Evolutionary conservation across 495 filamentous ascomycete species (phyloP).

Genomic region (Neurospora africana): DNA sequence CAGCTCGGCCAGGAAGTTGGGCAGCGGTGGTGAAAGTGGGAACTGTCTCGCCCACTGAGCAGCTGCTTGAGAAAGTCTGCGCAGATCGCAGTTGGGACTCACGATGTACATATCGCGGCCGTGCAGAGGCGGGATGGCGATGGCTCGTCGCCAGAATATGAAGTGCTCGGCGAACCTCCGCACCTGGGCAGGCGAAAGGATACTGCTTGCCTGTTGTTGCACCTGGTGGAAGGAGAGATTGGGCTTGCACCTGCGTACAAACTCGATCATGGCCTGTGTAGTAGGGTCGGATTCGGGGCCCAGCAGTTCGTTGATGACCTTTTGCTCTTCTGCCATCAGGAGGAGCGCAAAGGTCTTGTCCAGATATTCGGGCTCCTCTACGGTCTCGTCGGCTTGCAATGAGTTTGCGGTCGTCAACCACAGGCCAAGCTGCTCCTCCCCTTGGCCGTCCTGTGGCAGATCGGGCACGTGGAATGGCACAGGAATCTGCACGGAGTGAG

Average conservation of each 20-base stretch:
- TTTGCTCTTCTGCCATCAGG: conserved; percentile 71
- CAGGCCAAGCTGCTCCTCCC: conserved; percentile 54
- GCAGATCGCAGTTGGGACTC: conserved; percentile 79
- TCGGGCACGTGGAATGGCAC: conserved; percentile 64
- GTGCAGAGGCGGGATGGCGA: conserved; percentile 84
- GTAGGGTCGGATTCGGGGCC: conserved; percentile 51
- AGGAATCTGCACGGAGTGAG: conserved; percentile 80
- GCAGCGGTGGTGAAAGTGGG: conserved; percentile 66
- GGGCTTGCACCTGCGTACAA: conserved; percentile 72
- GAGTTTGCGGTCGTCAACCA: conserved; percentile 78
- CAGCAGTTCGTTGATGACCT: conserved; percentile 66
- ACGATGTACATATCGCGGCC: conserved; percentile 87
- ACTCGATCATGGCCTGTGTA: conserved; percentile 64
- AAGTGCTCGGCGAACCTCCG: conserved; percentile 81
- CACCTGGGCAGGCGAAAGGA: conserved; percentile 66
- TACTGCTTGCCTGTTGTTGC: conserved; percentile 48
- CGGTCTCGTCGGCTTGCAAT: conserved; percentile 55
- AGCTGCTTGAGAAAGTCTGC: conserved; percentile 58
- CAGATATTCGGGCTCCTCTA: conserved; percentile 49
- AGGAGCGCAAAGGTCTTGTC: conserved; percentile 81
- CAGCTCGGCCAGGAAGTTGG: conserved; percentile 72
- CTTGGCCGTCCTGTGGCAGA: conserved; percentile 54
- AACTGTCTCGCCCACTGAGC: conserved; percentile 66
- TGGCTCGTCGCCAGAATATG: conserved; percentile 87
- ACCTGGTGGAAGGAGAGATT: conserved; percentile 80